Evolutionary conservation across 257 asterid species (phyloP).

Genomic region (Ehretia macrophylla): DNA sequence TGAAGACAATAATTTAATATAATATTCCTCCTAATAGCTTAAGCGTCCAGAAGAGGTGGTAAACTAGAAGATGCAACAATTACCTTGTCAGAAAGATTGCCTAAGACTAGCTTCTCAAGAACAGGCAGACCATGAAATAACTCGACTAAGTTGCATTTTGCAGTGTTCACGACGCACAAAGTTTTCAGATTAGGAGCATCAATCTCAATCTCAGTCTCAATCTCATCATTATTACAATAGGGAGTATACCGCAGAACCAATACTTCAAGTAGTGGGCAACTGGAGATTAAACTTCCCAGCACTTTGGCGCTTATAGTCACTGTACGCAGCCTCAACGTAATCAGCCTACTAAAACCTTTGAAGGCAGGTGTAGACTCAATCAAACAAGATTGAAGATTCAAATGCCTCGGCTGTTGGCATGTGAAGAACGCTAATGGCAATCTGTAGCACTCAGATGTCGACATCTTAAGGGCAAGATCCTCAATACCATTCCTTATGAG

Average conservation of each 20-base stretch:
- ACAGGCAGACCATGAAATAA: neutral
- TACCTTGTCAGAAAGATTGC: too few relatives aligned
- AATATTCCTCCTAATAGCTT: too few relatives aligned
- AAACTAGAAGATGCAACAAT: too few relatives aligned
- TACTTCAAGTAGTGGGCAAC: neutral
- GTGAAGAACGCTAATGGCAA: constrained; percentile 16
- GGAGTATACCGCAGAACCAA: neutral
- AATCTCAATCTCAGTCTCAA: neutral
- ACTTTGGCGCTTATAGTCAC: neutral
- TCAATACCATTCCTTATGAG: constrained; percentile 9
- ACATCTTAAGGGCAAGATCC: constrained; percentile 9
- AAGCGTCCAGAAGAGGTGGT: too few relatives aligned
- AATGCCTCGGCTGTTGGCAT: neutral
- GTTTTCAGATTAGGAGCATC: neutral
- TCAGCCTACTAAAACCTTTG: constrained; percentile 12
- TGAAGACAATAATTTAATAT: too few relatives aligned
- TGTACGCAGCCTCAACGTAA: neutral
- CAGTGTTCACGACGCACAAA: neutral
- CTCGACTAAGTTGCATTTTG: neutral
- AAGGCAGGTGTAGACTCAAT: constrained; percentile 4
- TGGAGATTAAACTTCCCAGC: neutral
- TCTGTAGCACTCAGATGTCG: neutral
- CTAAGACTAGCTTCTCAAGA: neutral
- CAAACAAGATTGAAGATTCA: constrained; percentile 3
- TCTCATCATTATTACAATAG: too few relatives aligned